Percentiles rank a stretch among this genome's conserved stretches.
Evolutionary conservation across 306 rosid genomes (phyloP).

Genomic region (Prunus kanzakura): DNA sequence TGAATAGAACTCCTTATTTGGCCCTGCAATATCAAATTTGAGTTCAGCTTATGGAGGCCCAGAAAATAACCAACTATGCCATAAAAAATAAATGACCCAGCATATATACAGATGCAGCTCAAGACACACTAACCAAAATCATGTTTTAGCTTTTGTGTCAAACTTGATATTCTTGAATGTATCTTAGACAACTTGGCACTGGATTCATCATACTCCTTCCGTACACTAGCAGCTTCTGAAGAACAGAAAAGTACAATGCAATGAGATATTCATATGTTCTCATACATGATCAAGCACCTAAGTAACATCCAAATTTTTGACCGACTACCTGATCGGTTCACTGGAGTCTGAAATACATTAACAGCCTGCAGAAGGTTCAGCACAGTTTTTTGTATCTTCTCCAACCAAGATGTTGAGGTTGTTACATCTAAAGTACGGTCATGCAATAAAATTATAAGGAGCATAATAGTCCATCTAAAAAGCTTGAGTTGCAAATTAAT

Average conservation of each 20-base stretch:
- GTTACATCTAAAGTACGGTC: slow-evolving; percentile 40
- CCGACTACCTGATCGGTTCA: slow-evolving; percentile 76
- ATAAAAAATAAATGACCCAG: slow-evolving; percentile 11
- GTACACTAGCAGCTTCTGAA: slow-evolving; percentile 82
- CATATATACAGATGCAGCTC: slow-evolving; percentile 19
- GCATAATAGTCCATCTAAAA: neutral
- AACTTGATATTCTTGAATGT: slow-evolving; percentile 79
- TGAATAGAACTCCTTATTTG: slow-evolving; percentile 85
- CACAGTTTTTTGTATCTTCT: slow-evolving; percentile 74
- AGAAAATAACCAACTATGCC: slow-evolving; percentile 20
- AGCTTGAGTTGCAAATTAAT: slow-evolving; percentile 1
- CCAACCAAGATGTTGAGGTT: slow-evolving; percentile 76
- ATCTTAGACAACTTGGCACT: slow-evolving; percentile 80
- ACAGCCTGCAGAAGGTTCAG: slow-evolving; percentile 61
- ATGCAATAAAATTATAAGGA: neutral
- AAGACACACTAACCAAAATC: slow-evolving; percentile 80
- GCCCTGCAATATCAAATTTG: slow-evolving; percentile 55
- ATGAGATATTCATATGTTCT: slow-evolving; percentile 16
- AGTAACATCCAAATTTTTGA: slow-evolving; percentile 8
- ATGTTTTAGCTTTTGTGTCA: slow-evolving; percentile 69
- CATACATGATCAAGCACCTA: slow-evolving; percentile 5
- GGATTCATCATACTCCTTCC: slow-evolving; percentile 89
- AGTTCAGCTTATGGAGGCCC: slow-evolving; percentile 35
- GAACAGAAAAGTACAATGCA: slow-evolving; percentile 29
- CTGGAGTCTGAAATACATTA: slow-evolving; percentile 82